A percentile compares a stretch with the other conserved stretches of the same genome.
Evolutionary conservation across 805 yeast genomes (phyloP).

Genomic region (Candida lessepsii): DNA sequence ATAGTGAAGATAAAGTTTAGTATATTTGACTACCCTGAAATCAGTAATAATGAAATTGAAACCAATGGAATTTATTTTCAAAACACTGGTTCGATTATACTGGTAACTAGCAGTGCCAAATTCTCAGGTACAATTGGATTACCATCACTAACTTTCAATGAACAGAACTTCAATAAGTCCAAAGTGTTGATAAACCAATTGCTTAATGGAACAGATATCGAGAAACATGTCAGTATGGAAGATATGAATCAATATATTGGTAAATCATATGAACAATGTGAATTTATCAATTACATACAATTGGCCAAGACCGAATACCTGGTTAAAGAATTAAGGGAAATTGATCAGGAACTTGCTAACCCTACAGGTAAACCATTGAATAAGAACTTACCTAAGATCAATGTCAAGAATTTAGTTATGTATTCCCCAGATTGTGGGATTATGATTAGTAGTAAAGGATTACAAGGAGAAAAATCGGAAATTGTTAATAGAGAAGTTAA

Average conservation of each 20-base stretch:
- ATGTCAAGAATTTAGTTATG: constrained; percentile 54
- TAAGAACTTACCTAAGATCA: constrained; percentile 50
- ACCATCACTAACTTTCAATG: constrained; percentile 52
- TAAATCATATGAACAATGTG: constrained; percentile 53
- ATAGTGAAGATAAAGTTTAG: constrained; percentile 28
- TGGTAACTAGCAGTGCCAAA: constrained; percentile 61
- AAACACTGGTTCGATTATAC: constrained; percentile 59
- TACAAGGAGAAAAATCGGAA: constrained; percentile 61
- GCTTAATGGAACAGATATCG: constrained; percentile 42
- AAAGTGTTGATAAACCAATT: constrained; percentile 44
- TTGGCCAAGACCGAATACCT: constrained; percentile 58
- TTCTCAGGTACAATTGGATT: constrained; percentile 60
- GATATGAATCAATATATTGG: constrained; percentile 35
- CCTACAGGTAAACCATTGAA: constrained; percentile 82
- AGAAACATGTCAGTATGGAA: constrained; percentile 38
- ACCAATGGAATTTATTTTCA: constrained; percentile 67
- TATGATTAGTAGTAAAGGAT: constrained; percentile 28
- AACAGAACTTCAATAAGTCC: constrained; percentile 43
- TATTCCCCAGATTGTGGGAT: constrained; percentile 92
- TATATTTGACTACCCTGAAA: constrained; percentile 46
- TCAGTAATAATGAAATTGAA: constrained; percentile 47
- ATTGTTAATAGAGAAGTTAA: constrained; percentile 37
- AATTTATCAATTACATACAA: constrained; percentile 67
- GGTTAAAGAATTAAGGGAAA: constrained; percentile 49
- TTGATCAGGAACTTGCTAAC: constrained; percentile 68